Evolutionary conservation across 2,329 filamentous ascomycete genomes (phyloP).

Genomic region (Chaetothyriales sp.): DNA sequence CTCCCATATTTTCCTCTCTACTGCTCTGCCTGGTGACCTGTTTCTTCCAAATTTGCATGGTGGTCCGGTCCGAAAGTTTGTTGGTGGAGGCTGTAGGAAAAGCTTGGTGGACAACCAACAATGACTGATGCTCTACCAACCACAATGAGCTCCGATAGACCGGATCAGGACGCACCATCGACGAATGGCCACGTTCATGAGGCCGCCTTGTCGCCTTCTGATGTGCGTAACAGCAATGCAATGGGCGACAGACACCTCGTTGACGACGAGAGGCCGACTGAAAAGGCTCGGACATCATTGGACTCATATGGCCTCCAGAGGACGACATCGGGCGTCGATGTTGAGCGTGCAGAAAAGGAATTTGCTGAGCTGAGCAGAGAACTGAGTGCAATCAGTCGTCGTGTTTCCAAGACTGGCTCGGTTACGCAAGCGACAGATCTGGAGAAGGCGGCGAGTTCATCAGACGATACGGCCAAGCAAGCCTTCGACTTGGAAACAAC

Average conservation of each 20-base stretch:
- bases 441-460: slow-evolving; percentile 38
- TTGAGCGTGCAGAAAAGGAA: slow-evolving; percentile 32
- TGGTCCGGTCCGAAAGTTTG: too few relatives aligned
- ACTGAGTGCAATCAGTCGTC: slow-evolving; percentile 25
- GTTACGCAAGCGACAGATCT: slow-evolving; percentile 32
- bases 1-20: too few relatives aligned
- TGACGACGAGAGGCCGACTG: slow-evolving; percentile 4
- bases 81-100: too few relatives aligned
- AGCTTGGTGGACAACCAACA: too few relatives aligned
- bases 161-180: too few relatives aligned
- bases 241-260: neutral
- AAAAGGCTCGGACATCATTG: slow-evolving; percentile 4
- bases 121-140: too few relatives aligned
- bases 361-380: slow-evolving; percentile 27
- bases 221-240: too few relatives aligned
- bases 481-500: slow-evolving; percentile 63
- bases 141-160: too few relatives aligned
- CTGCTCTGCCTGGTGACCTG: too few relatives aligned
- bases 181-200: too few relatives aligned
- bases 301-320: slow-evolving; percentile 22
- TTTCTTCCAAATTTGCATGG: too few relatives aligned
- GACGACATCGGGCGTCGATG: slow-evolving; percentile 26
- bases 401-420: slow-evolving; percentile 22
- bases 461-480: slow-evolving; percentile 35
- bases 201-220: too few relatives aligned